Percentiles rank a stretch among this genome's conserved stretches.
Evolutionary conservation across 768 basidiomycete species (phyloP).

Genomic region (Xanthoconium stramineum): DNA sequence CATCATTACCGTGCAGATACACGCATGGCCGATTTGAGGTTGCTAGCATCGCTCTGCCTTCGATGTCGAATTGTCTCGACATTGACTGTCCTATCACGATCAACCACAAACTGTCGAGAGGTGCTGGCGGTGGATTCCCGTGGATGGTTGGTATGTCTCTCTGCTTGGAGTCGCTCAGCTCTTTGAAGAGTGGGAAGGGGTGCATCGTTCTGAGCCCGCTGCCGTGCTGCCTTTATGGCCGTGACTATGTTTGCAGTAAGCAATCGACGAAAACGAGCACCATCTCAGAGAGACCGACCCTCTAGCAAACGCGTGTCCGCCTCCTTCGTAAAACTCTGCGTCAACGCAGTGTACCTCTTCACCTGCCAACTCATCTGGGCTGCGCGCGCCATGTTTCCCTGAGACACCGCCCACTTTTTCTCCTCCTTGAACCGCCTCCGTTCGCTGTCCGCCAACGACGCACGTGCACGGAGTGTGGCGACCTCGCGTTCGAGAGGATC

Average conservation of each 20-base stretch:
- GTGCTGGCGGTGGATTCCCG: conserved; percentile 13
- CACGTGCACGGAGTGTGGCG: conserved; percentile 70
- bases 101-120: conserved; percentile 27
- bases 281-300: conserved; percentile 38
- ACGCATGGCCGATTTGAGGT: conserved; percentile 37
- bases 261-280: not conserved
- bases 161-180: conserved; percentile 18
- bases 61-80: conserved; percentile 28
- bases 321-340: conserved; percentile 77
- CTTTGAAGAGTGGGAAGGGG: conserved; percentile 22
- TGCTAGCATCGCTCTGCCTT: conserved; percentile 29
- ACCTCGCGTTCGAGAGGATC: conserved; percentile 70
- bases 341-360: conserved; percentile 72
- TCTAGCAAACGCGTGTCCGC: conserved; percentile 67
- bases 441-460: conserved; percentile 80
- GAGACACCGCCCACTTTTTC: conserved; percentile 80
- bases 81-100: conserved; percentile 30
- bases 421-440: conserved; percentile 82
- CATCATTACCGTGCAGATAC: conserved; percentile 30
- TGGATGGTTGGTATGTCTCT: conserved; percentile 30
- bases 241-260: conserved; percentile 21
- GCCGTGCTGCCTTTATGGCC: conserved; percentile 23
- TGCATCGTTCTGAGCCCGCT: conserved; percentile 10
- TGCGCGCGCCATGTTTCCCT: conserved; percentile 72
- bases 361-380: conserved; percentile 82